Conservation (phyloP, 305 asterid genomes). For the Fraxinus platypoda region DNA sequence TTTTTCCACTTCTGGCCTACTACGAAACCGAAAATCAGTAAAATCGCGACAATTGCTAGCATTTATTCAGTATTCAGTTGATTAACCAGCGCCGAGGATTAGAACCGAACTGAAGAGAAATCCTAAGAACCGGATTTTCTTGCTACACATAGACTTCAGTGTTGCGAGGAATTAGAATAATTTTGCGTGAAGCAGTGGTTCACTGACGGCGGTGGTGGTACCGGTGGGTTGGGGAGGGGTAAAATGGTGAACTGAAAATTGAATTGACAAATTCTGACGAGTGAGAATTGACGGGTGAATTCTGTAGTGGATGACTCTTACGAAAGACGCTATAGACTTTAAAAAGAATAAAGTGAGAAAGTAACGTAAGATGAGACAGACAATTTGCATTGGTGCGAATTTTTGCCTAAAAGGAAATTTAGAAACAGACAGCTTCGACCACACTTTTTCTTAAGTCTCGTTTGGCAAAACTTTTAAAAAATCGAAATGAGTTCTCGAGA, state of each 20-base stretch:
- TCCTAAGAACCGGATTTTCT: conserved; percentile 34
- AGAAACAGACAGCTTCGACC: not conserved
- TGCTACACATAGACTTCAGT: conserved; percentile 40
- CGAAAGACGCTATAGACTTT: conserved; percentile 7
- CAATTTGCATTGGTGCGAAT: conserved; percentile 36
- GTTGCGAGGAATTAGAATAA: not conserved
- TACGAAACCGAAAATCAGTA: conserved; percentile 32
- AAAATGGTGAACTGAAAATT: conserved; percentile 15
- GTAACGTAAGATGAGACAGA: conserved; percentile 38
- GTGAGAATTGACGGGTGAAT: conserved; percentile 25
- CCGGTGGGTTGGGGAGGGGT: conserved; percentile 6
- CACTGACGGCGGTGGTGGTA: not conserved
- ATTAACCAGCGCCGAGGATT: conserved; percentile 41
- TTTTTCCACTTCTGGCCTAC: conserved; percentile 42
- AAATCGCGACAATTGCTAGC: conserved; percentile 36
- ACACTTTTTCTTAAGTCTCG: not conserved
- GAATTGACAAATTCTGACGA: conserved; percentile 25
- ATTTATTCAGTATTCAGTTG: conserved; percentile 18
- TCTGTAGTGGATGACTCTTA: conserved; percentile 19
- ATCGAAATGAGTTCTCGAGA: no score
- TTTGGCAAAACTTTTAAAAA: no score
- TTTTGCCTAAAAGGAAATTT: not conserved
- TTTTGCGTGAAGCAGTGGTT: conserved; percentile 12
- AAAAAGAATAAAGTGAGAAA: conserved; percentile 29
- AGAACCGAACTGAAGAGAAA: conserved; percentile 33